Conservation (phyloP, 2,329 filamentous ascomycete species). For the Nothopassalora personata region DNA sequence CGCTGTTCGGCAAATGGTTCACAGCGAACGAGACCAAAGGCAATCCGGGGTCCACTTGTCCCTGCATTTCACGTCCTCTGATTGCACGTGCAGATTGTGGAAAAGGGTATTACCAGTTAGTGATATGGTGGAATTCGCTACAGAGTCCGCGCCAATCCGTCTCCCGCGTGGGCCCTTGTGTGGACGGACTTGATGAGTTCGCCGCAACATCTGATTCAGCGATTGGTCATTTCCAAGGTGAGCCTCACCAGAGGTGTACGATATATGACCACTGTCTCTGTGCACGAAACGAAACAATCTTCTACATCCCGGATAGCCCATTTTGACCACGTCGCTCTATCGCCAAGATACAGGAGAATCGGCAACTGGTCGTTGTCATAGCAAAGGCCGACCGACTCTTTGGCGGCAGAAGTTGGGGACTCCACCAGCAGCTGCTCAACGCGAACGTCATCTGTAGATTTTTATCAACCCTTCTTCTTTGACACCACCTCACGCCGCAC, state of each 20-base stretch:
- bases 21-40: too few species aligned
- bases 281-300: background rate
- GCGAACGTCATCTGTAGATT: background rate
- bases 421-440: background rate
- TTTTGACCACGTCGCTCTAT: background rate
- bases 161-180: too few species aligned
- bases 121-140: too few species aligned
- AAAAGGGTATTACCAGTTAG: too few species aligned
- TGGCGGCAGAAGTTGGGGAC: background rate
- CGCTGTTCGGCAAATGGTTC: too few species aligned
- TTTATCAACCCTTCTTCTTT: background rate
- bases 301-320: background rate
- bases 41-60: too few species aligned
- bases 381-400: background rate
- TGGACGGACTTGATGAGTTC: background rate
- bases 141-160: too few species aligned
- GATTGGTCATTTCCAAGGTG: background rate
- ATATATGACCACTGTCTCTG: background rate
- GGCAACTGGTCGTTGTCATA: background rate
- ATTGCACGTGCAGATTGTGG: too few species aligned
- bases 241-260: background rate
- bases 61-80: too few species aligned
- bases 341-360: background rate
- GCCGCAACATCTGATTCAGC: background rate
- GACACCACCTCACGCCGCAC: slow-evolving; percentile 1